Conservation (phyloP, 2,329 filamentous ascomycete species). For the Byssoonygena ceratinophila region DNA sequence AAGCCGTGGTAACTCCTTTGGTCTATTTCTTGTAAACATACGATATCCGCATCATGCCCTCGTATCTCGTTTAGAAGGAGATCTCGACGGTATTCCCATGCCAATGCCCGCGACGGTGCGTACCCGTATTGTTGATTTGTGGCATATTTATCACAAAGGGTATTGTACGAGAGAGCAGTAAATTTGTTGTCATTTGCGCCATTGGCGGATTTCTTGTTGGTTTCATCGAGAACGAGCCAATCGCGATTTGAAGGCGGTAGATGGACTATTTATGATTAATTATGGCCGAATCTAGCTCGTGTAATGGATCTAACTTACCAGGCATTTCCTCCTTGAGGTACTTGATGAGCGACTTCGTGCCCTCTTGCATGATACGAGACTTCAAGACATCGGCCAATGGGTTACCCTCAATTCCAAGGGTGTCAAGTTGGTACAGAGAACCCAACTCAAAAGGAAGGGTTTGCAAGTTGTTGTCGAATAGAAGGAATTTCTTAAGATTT, state of each 20-base stretch:
- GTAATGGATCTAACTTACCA: constrained; percentile 47
- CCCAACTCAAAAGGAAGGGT: constrained; percentile 78
- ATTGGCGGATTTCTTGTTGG: constrained; percentile 36
- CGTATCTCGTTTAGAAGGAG: constrained; percentile 75
- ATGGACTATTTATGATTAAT: constrained; percentile 48
- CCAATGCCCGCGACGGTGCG: constrained; percentile 67
- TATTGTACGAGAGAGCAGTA: constrained; percentile 88
- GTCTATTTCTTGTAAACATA: constrained; percentile 90
- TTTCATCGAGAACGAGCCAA: constrained; percentile 61
- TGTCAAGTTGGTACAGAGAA: constrained; percentile 75
- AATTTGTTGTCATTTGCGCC: constrained; percentile 52
- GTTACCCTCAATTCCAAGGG: constrained; percentile 87
- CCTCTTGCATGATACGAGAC: constrained; percentile 72
- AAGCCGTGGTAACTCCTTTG: constrained; percentile 84
- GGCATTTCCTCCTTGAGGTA: constrained; percentile 74
- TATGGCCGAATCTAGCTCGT: constrained; percentile 1
- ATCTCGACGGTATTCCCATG: constrained; percentile 77
- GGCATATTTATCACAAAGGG: constrained; percentile 85
- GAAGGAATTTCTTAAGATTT: constrained; percentile 69
- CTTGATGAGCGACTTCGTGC: constrained; percentile 74
- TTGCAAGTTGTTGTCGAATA: constrained; percentile 84
- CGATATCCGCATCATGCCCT: constrained; percentile 70
- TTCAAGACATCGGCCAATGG: constrained; percentile 67
- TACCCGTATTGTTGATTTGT: constrained; percentile 81
- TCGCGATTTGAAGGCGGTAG: constrained; percentile 65